Base-by-base conservation (phyloP, 495 filamentous ascomycete species). In the Podospora tetraspora region DNA sequence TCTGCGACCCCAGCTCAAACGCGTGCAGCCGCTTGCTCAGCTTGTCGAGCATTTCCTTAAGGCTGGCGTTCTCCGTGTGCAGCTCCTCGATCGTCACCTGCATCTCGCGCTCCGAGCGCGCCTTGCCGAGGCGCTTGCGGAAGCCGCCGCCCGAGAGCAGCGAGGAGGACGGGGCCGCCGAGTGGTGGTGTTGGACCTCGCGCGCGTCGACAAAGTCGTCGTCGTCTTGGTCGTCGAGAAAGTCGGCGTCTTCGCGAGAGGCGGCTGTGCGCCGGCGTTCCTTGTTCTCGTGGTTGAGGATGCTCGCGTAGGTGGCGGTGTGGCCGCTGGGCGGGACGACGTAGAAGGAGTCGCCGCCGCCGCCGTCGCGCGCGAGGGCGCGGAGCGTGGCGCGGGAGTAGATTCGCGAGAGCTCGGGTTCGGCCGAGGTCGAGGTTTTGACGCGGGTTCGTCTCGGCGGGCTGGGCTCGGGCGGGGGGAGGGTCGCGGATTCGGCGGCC, bases 291-390 rank as follows among this genome's bases (percentile, higher is more conserved):
- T 91, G 87, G 10, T 86, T 86, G 1, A 97, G 80, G 29, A 99
- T 96, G 59, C 87, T 90, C 4, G 95, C 94, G 75, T 98, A 99
- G 0, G 92, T 91, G 57, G 91, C 87, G 0, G 93, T 97, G 66
- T 92, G 91, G 29, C 95, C 95, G 6, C 91, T 91, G 0, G 91
- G 89, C 10, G 94, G 95, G 0, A 99, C 95, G 1, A 99, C 91
- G 74, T 97, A 97, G 82, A 98, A 99, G 29, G 90, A 93, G 74
- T 97, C 93, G 43, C 81, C 80, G 9, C 79, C 83, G 22, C 88
- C 79, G 11, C 77, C 79, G 52, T 81, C 80, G 29, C 76, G 74
- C 8, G 75, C 67, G n/a, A 85, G 80, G 12, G 92, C 91, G 30
- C 87, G 85, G 58, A 97, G 84, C 7, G 93, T 91, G 13, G 93